Conservation (phyloP, 2,329 filamentous ascomycete genomes). For the Bisporella sp. region DNA sequence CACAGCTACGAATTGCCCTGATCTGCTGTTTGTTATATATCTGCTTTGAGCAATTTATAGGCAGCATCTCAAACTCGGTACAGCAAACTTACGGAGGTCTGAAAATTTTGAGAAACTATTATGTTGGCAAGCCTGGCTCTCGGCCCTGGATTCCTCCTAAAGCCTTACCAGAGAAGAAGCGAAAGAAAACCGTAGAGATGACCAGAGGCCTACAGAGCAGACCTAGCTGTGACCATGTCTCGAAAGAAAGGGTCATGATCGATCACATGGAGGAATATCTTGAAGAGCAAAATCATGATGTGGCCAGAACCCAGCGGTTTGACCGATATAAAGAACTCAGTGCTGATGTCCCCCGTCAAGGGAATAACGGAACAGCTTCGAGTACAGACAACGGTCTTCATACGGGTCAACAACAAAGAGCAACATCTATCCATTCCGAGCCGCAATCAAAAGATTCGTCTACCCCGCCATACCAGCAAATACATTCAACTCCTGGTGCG, state of each 20-base stretch:
- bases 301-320: too few species aligned
- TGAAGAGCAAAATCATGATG: conserved; percentile 6
- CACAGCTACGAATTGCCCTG: conserved; percentile 32
- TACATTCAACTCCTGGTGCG: too few species aligned
- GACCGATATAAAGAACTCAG: too few species aligned
- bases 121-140: conserved; percentile 16
- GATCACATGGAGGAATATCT: conserved; percentile 20
- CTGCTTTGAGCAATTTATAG: conserved; percentile 25
- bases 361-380: too few species aligned
- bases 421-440: too few species aligned
- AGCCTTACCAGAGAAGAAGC: background rate
- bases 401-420: too few species aligned
- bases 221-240: conserved; percentile 13
- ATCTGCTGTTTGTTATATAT: conserved; percentile 25
- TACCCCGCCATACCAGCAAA: too few species aligned
- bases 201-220: conserved; percentile 11
- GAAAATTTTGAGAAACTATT: conserved; percentile 40
- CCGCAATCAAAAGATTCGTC: too few species aligned
- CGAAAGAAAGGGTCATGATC: conserved; percentile 11
- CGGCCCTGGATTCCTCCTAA: conserved; percentile 13
- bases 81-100: conserved; percentile 54
- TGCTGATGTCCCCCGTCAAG: too few species aligned
- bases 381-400: too few species aligned
- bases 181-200: conserved; percentile 5
- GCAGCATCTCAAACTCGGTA: conserved; percentile 51